Evolutionary conservation across 306 rosid species (phyloP).

Genomic region (Hippophae gyantsensis): DNA sequence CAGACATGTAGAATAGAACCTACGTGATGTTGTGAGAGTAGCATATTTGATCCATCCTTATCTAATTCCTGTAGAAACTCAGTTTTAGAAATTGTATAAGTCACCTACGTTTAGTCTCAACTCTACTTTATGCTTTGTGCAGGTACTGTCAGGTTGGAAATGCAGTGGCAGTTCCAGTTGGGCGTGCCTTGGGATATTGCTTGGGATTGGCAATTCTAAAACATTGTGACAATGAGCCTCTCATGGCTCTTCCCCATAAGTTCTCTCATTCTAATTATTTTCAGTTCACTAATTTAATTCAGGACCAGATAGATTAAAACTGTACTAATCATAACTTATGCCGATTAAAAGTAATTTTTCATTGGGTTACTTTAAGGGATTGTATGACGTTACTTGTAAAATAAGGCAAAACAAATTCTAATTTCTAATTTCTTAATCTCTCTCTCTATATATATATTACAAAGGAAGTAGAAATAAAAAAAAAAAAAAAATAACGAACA

Average conservation of each 20-base stretch:
- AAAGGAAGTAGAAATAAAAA: too few species aligned
- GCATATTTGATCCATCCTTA: too few species aligned
- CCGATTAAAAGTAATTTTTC: not conserved
- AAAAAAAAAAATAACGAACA: too few species aligned
- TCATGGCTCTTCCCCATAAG: conserved; percentile 54
- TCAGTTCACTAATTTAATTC: conserved; percentile 32
- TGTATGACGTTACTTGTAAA: too few species aligned
- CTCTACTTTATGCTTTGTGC: conserved; percentile 9
- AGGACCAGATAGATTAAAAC: conserved; percentile 8
- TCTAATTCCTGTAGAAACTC: too few species aligned
- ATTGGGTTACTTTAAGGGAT: not conserved
- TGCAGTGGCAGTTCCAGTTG: conserved; percentile 74
- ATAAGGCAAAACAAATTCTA: too few species aligned
- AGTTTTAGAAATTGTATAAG: not conserved
- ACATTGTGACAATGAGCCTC: conserved; percentile 39
- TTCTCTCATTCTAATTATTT: conserved; percentile 62
- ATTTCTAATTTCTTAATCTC: too few species aligned
- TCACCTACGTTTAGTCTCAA: not conserved
- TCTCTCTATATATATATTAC: too few species aligned
- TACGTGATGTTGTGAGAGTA: too few species aligned
- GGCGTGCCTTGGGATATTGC: conserved; percentile 65
- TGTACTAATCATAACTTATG: not conserved
- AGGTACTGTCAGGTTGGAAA: conserved; percentile 90
- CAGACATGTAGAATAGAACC: too few species aligned
- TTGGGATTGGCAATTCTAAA: conserved; percentile 61